Percentiles rank a stretch among this genome's conserved stretches.
Conservation (phyloP, 1,284 basidiomycete species). For the Anthracocystis walkeri region DNA sequence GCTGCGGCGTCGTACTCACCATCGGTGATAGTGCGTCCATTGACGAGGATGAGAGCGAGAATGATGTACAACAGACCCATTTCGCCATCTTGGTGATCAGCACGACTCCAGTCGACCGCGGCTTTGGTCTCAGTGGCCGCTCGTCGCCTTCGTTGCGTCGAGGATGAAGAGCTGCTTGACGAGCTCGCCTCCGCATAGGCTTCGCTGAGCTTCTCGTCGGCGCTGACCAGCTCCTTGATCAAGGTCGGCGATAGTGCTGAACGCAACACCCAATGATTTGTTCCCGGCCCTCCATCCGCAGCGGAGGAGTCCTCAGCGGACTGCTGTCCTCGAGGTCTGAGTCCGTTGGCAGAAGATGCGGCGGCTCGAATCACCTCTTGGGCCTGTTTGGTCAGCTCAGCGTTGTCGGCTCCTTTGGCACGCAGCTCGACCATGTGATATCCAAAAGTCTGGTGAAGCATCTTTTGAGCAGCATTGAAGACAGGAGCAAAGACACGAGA, state of each 20-base stretch:
- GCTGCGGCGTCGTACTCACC: slow-evolving; percentile 39
- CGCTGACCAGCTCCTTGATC: slow-evolving; percentile 14
- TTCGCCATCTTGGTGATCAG: slow-evolving; percentile 54
- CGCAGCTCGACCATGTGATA: slow-evolving; percentile 58
- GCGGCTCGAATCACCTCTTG: slow-evolving; percentile 34
- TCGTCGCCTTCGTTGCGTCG: slow-evolving; percentile 13
- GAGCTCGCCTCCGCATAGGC: slow-evolving; percentile 16
- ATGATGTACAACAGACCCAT: slow-evolving; percentile 67
- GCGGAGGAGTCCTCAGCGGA: slow-evolving; percentile 8
- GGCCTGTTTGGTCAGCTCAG: slow-evolving; percentile 36
- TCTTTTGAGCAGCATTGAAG: slow-evolving; percentile 58
- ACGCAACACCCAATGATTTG: slow-evolving; percentile 33
- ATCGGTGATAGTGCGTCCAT: slow-evolving; percentile 64
- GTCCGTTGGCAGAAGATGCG: slow-evolving; percentile 28
- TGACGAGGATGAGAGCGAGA: slow-evolving; percentile 67
- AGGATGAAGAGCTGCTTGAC: slow-evolving; percentile 1
- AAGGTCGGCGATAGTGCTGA: slow-evolving; percentile 20
- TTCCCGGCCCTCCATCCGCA: slow-evolving; percentile 15
- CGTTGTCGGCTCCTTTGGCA: slow-evolving; percentile 52
- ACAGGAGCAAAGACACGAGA: slow-evolving; percentile 45
- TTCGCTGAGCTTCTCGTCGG: slow-evolving; percentile 21
- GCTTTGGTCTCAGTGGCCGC: slow-evolving; percentile 13
- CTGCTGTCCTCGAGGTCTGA: slow-evolving; percentile 22
- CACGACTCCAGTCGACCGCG: slow-evolving; percentile 40
- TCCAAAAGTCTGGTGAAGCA: slow-evolving; percentile 52